These are phyloP conservation scores for Leishmania major DNA, from an alignment of 208 protist species.

Conservation along the genomic window DNA sequence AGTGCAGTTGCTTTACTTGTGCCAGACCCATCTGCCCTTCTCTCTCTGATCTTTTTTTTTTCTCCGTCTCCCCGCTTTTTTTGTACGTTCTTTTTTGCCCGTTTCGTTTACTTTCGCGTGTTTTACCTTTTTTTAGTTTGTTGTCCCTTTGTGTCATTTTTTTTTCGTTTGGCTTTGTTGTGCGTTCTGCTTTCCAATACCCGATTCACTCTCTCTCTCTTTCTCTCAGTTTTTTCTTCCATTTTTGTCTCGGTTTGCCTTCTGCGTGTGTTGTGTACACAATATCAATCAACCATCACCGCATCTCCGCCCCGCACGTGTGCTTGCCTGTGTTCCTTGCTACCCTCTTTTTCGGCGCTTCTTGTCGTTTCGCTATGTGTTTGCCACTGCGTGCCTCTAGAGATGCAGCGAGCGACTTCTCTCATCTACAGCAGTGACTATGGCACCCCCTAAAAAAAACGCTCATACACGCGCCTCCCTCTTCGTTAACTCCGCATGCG, in stretches of 20 bases:
- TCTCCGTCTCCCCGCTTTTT: neutral
- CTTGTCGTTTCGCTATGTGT: neutral
- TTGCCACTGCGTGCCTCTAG: neutral
- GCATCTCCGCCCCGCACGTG: neutral
- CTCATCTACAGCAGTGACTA: neutral
- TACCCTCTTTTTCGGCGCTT: neutral
- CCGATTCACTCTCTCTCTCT: slow-evolving; percentile 2
- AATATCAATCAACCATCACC: neutral
- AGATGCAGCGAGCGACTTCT: neutral
- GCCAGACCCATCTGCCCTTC: neutral
- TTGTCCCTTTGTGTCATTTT: slow-evolving; percentile 2
- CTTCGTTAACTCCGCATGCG: slow-evolving; percentile 11
- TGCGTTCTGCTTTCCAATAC: neutral
- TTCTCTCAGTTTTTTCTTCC: neutral
- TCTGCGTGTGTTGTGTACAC: neutral
- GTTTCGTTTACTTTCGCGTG: slow-evolving; percentile 8
- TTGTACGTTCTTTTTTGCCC: neutral
- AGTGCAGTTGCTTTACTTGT: slow-evolving; percentile 9
- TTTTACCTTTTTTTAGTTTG: neutral
- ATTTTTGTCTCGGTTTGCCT: neutral
- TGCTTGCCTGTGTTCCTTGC: neutral
- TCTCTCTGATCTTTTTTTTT: neutral
- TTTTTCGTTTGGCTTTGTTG: neutral
- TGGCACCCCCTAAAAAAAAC: neutral
- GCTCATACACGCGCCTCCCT: neutral